These are phyloP conservation scores for Diddensiella santjacobensis DNA, from an alignment of 805 yeast species.

Conservation along the genomic window DNA sequence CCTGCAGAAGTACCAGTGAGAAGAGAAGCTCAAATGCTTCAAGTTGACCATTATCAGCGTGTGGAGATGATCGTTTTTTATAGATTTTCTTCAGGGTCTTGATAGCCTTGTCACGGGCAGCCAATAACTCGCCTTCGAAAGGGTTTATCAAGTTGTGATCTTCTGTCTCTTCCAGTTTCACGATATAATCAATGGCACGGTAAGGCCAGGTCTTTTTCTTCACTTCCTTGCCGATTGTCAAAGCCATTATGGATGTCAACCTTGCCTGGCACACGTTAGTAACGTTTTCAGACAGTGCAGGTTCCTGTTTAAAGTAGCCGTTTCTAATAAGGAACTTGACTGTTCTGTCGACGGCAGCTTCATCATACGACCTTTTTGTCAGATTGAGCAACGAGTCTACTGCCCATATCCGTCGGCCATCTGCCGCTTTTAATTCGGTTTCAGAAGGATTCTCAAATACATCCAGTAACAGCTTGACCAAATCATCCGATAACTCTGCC, in stretches of 20 bases:
- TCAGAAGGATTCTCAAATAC: constrained; percentile 18
- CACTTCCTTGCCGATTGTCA: constrained; percentile 45
- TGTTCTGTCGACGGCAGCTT: constrained; percentile 23
- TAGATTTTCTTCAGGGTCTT: constrained; percentile 45
- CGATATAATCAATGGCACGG: constrained; percentile 24
- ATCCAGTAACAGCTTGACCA: constrained; percentile 25
- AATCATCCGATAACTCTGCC: constrained; percentile 15
- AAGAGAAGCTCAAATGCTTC: constrained; percentile 71
- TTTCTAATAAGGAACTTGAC: constrained; percentile 39
- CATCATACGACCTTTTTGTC: constrained; percentile 25
- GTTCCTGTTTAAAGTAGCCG: constrained; percentile 39
- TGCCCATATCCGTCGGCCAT: constrained; percentile 50
- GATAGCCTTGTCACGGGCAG: constrained; percentile 47
- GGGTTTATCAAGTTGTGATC: constrained; percentile 33
- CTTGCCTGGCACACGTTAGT: constrained; percentile 38
- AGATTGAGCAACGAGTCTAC: constrained; percentile 56
- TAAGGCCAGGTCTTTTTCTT: constrained; percentile 56
- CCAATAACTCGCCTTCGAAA: constrained; percentile 52
- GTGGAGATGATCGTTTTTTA: constrained; percentile 37
- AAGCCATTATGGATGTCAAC: constrained; percentile 63
- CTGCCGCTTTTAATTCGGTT: constrained; percentile 26
- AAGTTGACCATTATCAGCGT: constrained; percentile 41
- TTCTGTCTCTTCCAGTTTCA: constrained; percentile 21
- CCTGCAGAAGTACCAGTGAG: constrained; percentile 71
- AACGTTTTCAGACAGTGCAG: constrained; percentile 21